Evolutionary conservation across 306 rosid genomes (phyloP), one percentile per base, ranked within the genome.

Genomic region (Vigna hirtella): DNA sequence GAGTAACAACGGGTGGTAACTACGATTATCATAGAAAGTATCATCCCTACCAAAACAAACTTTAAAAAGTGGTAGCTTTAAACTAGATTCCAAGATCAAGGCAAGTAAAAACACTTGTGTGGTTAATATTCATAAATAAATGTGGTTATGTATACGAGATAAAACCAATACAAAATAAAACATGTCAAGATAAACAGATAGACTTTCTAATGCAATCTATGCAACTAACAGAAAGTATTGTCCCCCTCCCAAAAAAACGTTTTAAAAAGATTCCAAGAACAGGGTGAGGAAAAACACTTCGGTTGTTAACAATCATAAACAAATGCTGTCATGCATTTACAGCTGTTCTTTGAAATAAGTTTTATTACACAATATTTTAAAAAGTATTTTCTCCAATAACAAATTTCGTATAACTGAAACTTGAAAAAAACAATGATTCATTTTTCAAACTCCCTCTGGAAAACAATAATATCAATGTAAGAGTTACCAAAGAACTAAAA

Each of bases 1-100:
- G 20, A 75, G 72, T 32, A 63, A 51, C 15, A 63, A 47, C 12
- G 4, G 69, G 70, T 81, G 61, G 72, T 56, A 77, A 50, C 50
- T 55, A 70, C 56, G 77, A 56, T 38, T 50, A 70, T 55, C 50
- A 72, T 43, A 48, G 5, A 82, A 36, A 17, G 49, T 62, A 26
- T 11, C 28, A 2, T 11, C 14, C 28, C 59, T 2, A 20, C 30
- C 11, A 17, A 28, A 56, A 47, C 48, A 57, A 16, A 48, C 0
- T 0, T 7, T 13, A 1, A 14, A 79, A 34, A 10, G 53, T 11
- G 61, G 10, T 76, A 4, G 55, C 43, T 38, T 42, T 66, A 36
- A 40, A 51, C 53, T 18, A 22, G 32, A 76, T 51, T 65, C 30
- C 18, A 51, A 36, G 40, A 49, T 64, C 17, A 16, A 13, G n/a